Evolutionary conservation across 192 early-diverging fungal species (phyloP).

Genomic region (Coemansia sp.): DNA sequence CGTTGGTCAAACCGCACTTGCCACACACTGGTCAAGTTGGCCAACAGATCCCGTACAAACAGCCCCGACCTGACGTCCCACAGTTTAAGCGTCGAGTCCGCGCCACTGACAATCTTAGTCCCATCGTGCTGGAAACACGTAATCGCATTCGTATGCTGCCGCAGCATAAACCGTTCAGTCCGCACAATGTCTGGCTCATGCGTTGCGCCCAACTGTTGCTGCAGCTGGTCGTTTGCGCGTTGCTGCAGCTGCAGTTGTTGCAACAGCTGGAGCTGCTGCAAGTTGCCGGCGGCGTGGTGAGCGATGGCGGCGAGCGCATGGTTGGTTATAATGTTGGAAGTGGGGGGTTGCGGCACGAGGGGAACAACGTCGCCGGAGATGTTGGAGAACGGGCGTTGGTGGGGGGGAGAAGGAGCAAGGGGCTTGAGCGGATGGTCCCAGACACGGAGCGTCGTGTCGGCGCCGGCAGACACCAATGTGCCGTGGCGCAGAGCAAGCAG

Average conservation of each 20-base stretch:
- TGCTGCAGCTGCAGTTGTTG: constrained; percentile 53
- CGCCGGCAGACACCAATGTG: constrained; percentile 91
- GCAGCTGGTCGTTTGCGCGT: constrained; percentile 48
- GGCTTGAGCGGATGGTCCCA: constrained; percentile 72
- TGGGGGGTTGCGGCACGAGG: neutral
- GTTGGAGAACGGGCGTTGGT: constrained; percentile 41
- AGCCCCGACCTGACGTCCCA: constrained; percentile 93
- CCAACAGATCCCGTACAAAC: constrained; percentile 79
- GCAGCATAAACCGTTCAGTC: constrained; percentile 67
- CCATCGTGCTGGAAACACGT: constrained; percentile 98
- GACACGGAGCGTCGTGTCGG: constrained; percentile 88
- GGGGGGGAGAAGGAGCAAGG: constrained; percentile 6
- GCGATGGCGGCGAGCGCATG: constrained; percentile 20
- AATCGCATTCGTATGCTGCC: constrained; percentile 70
- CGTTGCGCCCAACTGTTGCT: constrained; percentile 19
- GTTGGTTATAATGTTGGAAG: constrained; percentile 15
- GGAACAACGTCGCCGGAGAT: constrained; percentile 35
- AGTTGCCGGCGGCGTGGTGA: constrained; percentile 21
- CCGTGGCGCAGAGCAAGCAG: constrained; percentile 81
- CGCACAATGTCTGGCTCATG: constrained; percentile 21
- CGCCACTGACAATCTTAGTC: constrained; percentile 89
- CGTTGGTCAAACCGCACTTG: constrained; percentile 89
- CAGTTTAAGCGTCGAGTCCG: constrained; percentile 90
- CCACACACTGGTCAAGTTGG: constrained; percentile 87
- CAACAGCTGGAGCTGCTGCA: constrained; percentile 42